phyloP scores from a whole-genome alignment of 1,284 basidiomycete species.

The Ganoderma lucidum region DNA sequence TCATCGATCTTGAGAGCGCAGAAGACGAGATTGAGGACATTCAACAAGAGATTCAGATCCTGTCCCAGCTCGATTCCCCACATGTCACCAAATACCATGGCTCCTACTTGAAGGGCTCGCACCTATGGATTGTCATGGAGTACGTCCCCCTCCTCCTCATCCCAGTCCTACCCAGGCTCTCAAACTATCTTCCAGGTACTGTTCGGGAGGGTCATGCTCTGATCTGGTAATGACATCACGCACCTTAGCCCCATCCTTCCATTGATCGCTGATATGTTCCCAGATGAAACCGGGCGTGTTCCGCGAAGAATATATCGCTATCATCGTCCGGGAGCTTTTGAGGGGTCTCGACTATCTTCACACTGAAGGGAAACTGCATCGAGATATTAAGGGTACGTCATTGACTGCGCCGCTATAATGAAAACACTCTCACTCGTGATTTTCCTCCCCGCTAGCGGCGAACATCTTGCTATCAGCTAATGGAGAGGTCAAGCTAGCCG shows the following conservation, averaged over 20 bases:
- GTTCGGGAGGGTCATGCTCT: slow-evolving; percentile 86
- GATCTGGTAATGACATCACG: slow-evolving; percentile 66
- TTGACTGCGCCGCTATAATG: neutral
- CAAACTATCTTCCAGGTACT: slow-evolving; percentile 62
- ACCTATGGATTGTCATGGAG: slow-evolving; percentile 99
- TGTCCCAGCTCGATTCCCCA: slow-evolving; percentile 96
- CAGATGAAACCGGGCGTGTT: slow-evolving; percentile 99
- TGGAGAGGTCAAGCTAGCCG: slow-evolving; percentile 98
- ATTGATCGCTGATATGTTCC: slow-evolving; percentile 35
- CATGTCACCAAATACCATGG: slow-evolving; percentile 98
- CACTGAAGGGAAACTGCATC: slow-evolving; percentile 94
- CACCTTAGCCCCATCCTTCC: slow-evolving; percentile 26
- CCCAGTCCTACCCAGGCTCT: slow-evolving; percentile 16
- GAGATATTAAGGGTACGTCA: slow-evolving; percentile 93
- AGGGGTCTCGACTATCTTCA: slow-evolving; percentile 96
- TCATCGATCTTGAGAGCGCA: slow-evolving; percentile 98
- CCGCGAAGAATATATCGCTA: slow-evolving; percentile 98
- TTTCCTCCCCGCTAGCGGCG: slow-evolving; percentile 65
- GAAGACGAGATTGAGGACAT: slow-evolving; percentile 99
- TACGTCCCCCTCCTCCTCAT: slow-evolving; percentile 50
- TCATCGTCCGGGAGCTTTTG: slow-evolving; percentile 92
- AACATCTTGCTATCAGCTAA: slow-evolving; percentile 94
- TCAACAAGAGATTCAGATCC: slow-evolving; percentile 98
- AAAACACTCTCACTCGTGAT: neutral
- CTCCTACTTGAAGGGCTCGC: slow-evolving; percentile 93